A percentile compares a stretch with the other conserved stretches of the same genome.
These are phyloP conservation scores for Pseudopithomyces maydicus DNA, from an alignment of 2,329 filamentous ascomycete genomes.

Conservation along the genomic window DNA sequence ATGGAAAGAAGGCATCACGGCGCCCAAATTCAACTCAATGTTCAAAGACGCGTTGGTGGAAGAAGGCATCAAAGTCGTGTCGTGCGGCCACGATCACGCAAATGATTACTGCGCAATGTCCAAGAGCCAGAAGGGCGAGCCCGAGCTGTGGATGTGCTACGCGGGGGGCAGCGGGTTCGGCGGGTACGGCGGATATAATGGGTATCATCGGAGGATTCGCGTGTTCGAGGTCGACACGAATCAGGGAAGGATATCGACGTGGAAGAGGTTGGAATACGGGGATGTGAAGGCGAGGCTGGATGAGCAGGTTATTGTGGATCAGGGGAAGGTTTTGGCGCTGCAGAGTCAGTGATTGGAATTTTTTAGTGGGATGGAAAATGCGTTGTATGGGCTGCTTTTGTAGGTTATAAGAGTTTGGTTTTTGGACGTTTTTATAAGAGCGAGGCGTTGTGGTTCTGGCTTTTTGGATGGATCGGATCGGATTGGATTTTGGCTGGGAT, in stretches of 20 bases:
- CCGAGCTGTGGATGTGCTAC: slow-evolving; percentile 95
- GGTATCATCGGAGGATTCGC: slow-evolving; percentile 80
- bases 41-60: slow-evolving; percentile 89
- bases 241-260: slow-evolving; percentile 84
- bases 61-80: slow-evolving; percentile 83
- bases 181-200: slow-evolving; percentile 89
- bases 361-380: not conserved
- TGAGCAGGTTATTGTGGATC: slow-evolving; percentile 66
- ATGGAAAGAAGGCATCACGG: slow-evolving; percentile 84
- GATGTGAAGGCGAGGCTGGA: slow-evolving; percentile 59
- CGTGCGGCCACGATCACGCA: slow-evolving; percentile 93
- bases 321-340: slow-evolving; percentile 52
- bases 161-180: slow-evolving; percentile 90
- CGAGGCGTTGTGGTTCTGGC: slow-evolving; percentile 2
- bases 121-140: slow-evolving; percentile 51
- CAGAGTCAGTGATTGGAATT: slow-evolving; percentile 3
- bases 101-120: slow-evolving; percentile 91
- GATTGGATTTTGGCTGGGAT: no score
- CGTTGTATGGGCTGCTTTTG: not conserved
- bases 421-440: not conserved
- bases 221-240: slow-evolving; percentile 96
- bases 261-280: slow-evolving; percentile 82
- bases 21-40: slow-evolving; percentile 86
- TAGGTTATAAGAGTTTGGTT: not conserved
- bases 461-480: no score